Percentiles rank a stretch among this genome's conserved stretches.
These are phyloP conservation scores for Rhodosporidiobolus sp. DNA, from an alignment of 768 basidiomycete species.

Conservation along the genomic window DNA sequence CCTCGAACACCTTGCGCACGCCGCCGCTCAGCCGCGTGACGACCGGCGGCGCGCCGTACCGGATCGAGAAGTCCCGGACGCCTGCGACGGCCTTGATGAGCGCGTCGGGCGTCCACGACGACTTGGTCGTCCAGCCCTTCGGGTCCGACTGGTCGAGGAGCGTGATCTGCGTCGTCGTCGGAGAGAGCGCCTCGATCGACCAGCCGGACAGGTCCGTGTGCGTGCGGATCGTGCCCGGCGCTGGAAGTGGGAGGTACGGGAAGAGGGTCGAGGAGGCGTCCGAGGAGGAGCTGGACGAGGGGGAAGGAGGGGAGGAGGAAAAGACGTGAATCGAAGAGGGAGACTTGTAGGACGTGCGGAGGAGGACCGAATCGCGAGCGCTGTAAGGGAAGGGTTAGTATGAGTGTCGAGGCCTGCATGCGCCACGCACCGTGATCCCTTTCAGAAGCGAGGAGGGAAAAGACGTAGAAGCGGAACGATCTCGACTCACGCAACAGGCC, in stretches of 20 bases:
- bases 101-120: constrained; percentile 79
- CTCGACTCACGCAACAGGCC: constrained; percentile 79
- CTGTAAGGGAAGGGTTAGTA: constrained; percentile 50
- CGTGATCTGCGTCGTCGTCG: constrained; percentile 88
- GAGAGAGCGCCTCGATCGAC: constrained; percentile 92
- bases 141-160: constrained; percentile 95
- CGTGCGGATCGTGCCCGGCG: constrained; percentile 78
- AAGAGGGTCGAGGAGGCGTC: constrained; percentile 70
- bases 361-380: constrained; percentile 81
- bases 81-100: constrained; percentile 87
- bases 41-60: constrained; percentile 90
- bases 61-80: constrained; percentile 92
- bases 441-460: too few species aligned
- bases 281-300: constrained; percentile 60
- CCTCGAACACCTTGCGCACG: constrained; percentile 52
- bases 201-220: constrained; percentile 99
- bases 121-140: constrained; percentile 92
- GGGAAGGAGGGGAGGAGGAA: constrained; percentile 87
- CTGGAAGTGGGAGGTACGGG: constrained; percentile 59
- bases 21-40: constrained; percentile 72
- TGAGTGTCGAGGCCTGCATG: too few species aligned
- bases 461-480: neutral
- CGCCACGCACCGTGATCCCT: too few species aligned
- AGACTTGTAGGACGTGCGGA: constrained; percentile 96
- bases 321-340: constrained; percentile 92